phyloP scores from a whole-genome alignment of 371 early-diverging fungal species.

The Mortierella sp. region DNA sequence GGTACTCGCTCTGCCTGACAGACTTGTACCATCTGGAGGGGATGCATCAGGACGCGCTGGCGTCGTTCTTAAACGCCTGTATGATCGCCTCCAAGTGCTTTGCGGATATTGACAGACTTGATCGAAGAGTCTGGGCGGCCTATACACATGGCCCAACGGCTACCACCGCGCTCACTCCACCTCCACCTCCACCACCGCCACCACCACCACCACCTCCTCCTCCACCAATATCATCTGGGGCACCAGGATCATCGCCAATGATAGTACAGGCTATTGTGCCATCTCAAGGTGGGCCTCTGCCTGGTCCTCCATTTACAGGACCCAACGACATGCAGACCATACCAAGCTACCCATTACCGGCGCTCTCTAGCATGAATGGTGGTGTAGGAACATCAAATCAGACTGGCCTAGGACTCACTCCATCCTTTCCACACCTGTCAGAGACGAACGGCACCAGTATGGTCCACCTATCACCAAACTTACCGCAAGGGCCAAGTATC shows the following conservation, averaged over 20 bases:
- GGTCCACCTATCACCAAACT: conserved; percentile 3
- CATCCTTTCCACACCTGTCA: background rate
- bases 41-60: conserved; percentile 36
- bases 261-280: conserved; percentile 5
- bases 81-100: conserved; percentile 43
- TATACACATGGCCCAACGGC: conserved; percentile 16
- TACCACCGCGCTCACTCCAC: conserved; percentile 9
- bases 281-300: conserved; percentile 3
- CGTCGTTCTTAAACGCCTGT: conserved; percentile 42
- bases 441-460: background rate
- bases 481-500: conserved; percentile 1
- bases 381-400: background rate
- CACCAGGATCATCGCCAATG: no score
- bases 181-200: background rate
- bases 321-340: conserved; percentile 1
- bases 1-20: conserved; percentile 40
- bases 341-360: conserved; percentile 12
- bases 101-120: conserved; percentile 25
- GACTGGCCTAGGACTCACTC: conserved; percentile 8
- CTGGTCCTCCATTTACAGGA: background rate
- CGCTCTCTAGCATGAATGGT: conserved; percentile 19
- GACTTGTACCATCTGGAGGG: conserved; percentile 47
- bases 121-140: conserved; percentile 33
- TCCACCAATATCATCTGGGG: no score
- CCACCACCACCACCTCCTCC: no score